phyloP scores from a whole-genome alignment of 2,329 filamentous ascomycete genomes.

The Hyphodiscus sp. region DNA sequence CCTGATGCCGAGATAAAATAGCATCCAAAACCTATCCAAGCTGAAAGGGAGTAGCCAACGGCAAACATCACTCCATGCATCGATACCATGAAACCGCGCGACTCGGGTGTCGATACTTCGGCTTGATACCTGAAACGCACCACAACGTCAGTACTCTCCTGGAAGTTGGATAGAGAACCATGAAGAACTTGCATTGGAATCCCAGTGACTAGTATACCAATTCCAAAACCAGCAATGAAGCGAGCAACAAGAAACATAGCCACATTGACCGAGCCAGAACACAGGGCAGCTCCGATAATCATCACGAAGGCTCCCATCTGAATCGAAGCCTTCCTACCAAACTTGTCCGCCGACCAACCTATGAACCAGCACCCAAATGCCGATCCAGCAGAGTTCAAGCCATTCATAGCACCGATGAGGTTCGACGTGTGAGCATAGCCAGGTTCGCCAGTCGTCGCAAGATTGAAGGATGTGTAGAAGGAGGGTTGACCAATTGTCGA shows the following conservation, averaged over 20 bases:
- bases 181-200: not conserved
- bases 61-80: not conserved
- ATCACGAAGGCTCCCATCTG: not conserved
- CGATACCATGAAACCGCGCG: not conserved
- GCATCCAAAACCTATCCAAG: not conserved
- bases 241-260: not conserved
- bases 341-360: not conserved
- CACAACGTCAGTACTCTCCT: too few species aligned
- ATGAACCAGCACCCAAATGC: not conserved
- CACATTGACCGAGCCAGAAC: not conserved
- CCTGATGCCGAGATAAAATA: not conserved
- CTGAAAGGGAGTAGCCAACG: not conserved
- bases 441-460: not conserved
- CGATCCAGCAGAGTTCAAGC: not conserved
- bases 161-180: too few species aligned
- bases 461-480: not conserved
- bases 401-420: not conserved
- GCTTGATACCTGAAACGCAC: not conserved
- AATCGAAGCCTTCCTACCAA: not conserved
- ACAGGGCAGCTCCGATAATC: not conserved
- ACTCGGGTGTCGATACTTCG: not conserved
- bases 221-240: not conserved
- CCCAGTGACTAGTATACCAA: not conserved
- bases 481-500: not conserved
- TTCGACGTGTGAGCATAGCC: not conserved